Evolutionary conservation across 2,329 filamentous ascomycete species (phyloP).

Genomic region (Neodidymelliopsis sp.): DNA sequence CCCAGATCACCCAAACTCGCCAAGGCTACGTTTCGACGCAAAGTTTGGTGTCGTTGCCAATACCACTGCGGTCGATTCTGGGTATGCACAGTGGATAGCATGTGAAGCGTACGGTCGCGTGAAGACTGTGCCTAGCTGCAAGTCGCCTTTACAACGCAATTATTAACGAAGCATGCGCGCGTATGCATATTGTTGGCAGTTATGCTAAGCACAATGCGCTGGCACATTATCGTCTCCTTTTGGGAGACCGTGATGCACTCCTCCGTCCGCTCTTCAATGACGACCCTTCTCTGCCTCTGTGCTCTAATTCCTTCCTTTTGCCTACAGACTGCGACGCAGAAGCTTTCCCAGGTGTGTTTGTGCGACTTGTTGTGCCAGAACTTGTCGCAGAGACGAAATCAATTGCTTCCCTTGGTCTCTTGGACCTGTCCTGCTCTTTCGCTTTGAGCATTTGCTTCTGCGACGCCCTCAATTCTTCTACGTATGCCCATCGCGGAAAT

Average conservation of each 20-base stretch:
- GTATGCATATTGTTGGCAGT: background rate
- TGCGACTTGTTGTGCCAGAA: slow-evolving; percentile 34
- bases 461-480: slow-evolving; percentile 51
- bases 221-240: slow-evolving; percentile 33
- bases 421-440: slow-evolving; percentile 42
- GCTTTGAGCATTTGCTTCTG: slow-evolving; percentile 49
- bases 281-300: slow-evolving; percentile 33
- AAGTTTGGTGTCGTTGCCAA: no score
- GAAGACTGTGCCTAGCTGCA: background rate
- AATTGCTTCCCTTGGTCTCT: slow-evolving; percentile 37
- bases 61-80: no score
- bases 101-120: background rate
- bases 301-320: slow-evolving; percentile 44
- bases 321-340: slow-evolving; percentile 23
- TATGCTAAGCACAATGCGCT: background rate
- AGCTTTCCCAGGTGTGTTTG: slow-evolving; percentile 29
- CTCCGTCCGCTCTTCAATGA: slow-evolving; percentile 25
- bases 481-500: slow-evolving; percentile 55
- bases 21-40: background rate
- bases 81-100: no score
- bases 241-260: slow-evolving; percentile 42
- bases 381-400: slow-evolving; percentile 45
- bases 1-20: slow-evolving; percentile 8
- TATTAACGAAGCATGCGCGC: background rate
- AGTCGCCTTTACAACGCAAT: background rate